A percentile compares a stretch with the other conserved stretches of the same genome.
Conservation (phyloP, 768 basidiomycete genomes). For the Trametes cinnabarina region DNA sequence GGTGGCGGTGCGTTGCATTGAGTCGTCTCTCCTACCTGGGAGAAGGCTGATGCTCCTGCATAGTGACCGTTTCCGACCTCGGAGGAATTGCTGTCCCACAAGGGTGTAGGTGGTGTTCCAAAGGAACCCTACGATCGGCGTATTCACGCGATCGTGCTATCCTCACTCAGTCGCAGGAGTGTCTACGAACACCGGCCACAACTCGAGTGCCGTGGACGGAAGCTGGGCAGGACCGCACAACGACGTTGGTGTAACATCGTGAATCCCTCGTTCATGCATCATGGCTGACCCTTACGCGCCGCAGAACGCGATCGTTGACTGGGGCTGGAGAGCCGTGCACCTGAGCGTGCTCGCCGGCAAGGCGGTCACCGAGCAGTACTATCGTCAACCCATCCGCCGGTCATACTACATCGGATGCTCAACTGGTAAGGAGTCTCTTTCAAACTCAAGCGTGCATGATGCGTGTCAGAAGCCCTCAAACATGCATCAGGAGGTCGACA, state of each 20-base stretch:
- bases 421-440: conserved; percentile 18
- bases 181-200: conserved; percentile 23
- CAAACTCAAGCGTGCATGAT: no score
- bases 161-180: conserved; percentile 19
- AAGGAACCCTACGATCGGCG: neutral
- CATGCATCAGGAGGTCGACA: conserved; percentile 24
- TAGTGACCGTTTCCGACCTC: conserved; percentile 19
- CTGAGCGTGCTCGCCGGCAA: conserved; percentile 25
- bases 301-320: conserved; percentile 29
- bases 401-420: conserved; percentile 32
- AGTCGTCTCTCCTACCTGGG: no score
- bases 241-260: conserved; percentile 5
- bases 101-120: conserved; percentile 13
- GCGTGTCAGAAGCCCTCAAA: no score
- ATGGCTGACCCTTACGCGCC: neutral
- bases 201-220: neutral
- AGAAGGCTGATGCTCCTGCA: neutral
- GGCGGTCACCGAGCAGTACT: conserved; percentile 27
- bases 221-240: conserved; percentile 21
- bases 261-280: neutral
- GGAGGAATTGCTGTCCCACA: conserved; percentile 16
- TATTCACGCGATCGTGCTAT: neutral
- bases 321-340: conserved; percentile 27
- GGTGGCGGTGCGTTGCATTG: conserved; percentile 19
- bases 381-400: conserved; percentile 16